phyloP scores from a whole-genome alignment of 805 yeast species.

The Trichomonascus vanleenenianus region DNA sequence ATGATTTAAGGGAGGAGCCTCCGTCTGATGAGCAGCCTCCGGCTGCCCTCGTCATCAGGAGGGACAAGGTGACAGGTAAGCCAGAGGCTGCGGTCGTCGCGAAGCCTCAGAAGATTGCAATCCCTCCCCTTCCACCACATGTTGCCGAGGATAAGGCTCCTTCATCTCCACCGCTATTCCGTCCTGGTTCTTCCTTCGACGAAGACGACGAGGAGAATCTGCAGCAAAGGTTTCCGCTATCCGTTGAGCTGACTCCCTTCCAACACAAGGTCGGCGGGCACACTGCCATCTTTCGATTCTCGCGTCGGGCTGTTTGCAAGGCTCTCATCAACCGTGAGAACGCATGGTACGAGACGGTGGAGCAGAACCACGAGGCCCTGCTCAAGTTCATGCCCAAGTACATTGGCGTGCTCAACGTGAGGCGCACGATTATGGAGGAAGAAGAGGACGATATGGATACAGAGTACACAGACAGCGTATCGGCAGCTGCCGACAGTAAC shows the following conservation, averaged over 20 bases:
- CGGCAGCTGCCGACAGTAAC: not conserved
- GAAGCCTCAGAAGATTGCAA: not conserved
- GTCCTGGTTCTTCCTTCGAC: not conserved
- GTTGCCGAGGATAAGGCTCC: not conserved
- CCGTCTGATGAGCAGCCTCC: no score
- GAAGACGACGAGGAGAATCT: not conserved
- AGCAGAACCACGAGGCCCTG: constrained; percentile 65
- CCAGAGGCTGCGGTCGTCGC: no score
- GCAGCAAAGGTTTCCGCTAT: constrained; percentile 34
- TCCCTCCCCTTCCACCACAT: not conserved
- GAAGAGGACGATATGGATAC: constrained; percentile 11
- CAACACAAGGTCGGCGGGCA: constrained; percentile 97
- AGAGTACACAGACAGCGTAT: constrained; percentile 1
- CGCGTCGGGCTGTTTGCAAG: constrained; percentile 88
- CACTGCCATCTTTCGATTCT: constrained; percentile 89
- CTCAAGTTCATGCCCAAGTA: constrained; percentile 86
- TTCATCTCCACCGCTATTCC: not conserved
- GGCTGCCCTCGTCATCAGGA: not conserved
- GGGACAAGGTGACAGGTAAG: not conserved
- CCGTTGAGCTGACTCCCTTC: constrained; percentile 87
- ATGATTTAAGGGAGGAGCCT: not conserved
- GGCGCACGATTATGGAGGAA: constrained; percentile 48
- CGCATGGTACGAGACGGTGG: constrained; percentile 85
- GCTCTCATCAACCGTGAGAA: constrained; percentile 87
- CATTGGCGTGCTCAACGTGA: constrained; percentile 87